These are phyloP conservation scores for Gloeopeniophorella convolvens DNA, from an alignment of 768 basidiomycete genomes.

Conservation along the genomic window DNA sequence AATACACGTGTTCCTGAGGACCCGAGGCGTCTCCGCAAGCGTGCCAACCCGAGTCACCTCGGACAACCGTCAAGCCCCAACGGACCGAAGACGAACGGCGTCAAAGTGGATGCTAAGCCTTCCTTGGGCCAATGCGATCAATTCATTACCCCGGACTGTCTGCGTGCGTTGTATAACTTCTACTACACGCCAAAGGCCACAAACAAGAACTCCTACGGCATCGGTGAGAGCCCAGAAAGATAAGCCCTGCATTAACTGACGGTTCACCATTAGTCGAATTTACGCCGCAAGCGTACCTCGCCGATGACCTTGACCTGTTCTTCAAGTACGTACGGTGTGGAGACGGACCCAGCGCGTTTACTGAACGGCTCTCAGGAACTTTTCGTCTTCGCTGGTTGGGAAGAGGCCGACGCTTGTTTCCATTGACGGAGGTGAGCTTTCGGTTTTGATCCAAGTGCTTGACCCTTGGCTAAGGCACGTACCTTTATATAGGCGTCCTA, in stretches of 20 bases:
- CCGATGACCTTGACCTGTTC: constrained; percentile 39
- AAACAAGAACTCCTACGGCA: constrained; percentile 46
- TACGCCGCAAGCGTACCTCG: constrained; percentile 36
- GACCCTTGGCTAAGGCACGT: neutral
- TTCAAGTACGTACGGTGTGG: constrained; percentile 17
- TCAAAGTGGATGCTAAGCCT: constrained; percentile 13
- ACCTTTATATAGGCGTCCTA: constrained; percentile 31
- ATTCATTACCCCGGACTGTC: constrained; percentile 50
- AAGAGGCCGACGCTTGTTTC: constrained; percentile 31
- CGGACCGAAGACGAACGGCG: constrained; percentile 23
- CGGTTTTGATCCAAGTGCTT: constrained; percentile 17
- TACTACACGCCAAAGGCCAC: constrained; percentile 40
- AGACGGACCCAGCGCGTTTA: neutral
- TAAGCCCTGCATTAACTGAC: neutral
- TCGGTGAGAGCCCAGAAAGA: constrained; percentile 26
- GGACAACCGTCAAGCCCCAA: constrained; percentile 19
- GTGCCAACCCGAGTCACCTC: constrained; percentile 20
- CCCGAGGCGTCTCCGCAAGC: constrained; percentile 2
- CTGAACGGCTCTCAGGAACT: constrained; percentile 27
- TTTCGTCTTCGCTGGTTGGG: constrained; percentile 35
- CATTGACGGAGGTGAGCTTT: constrained; percentile 30
- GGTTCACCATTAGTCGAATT: constrained; percentile 34
- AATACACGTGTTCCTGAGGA: constrained; percentile 16
- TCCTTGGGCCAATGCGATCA: constrained; percentile 30
- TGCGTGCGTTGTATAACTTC: constrained; percentile 50